A percentile compares a stretch with the other conserved stretches of the same genome.
phyloP scores from a whole-genome alignment of 768 basidiomycete species.

The Kwoniella bestiolae region DNA sequence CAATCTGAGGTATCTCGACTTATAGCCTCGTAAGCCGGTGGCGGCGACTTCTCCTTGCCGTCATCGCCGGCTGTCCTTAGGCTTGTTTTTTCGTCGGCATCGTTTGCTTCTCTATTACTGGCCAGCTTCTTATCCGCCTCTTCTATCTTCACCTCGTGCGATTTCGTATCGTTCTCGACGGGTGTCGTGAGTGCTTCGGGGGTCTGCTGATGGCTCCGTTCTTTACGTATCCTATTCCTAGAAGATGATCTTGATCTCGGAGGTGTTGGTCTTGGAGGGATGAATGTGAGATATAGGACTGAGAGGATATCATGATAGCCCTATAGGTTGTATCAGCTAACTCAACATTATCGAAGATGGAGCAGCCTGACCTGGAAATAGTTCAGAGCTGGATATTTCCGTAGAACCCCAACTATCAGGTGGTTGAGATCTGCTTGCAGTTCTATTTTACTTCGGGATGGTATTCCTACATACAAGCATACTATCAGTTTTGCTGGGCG shows the following conservation, averaged over 20 bases:
- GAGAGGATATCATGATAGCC: conserved; percentile 93
- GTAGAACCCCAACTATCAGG: conserved; percentile 75
- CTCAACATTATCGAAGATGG: neutral
- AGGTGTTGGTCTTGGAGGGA: conserved; percentile 30
- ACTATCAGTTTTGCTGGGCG: neutral
- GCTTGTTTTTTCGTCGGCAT: neutral
- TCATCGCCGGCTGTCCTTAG: neutral
- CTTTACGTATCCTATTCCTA: conserved; percentile 2
- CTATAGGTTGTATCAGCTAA: conserved; percentile 56
- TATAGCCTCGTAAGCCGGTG: conserved; percentile 2
- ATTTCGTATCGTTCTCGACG: neutral
- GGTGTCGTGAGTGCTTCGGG: neutral
- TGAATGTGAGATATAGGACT: conserved; percentile 63
- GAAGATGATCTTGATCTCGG: conserved; percentile 21
- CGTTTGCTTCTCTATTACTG: neutral
- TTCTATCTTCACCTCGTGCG: neutral
- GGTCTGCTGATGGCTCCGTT: neutral
- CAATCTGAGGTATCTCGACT: conserved; percentile 36
- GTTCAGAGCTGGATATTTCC: conserved; percentile 70
- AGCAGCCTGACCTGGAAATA: conserved; percentile 74
- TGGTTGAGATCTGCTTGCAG: conserved; percentile 71
- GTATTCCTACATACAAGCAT: conserved; percentile 39
- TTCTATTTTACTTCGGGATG: conserved; percentile 55
- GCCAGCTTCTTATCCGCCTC: neutral
- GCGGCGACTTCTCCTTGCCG: neutral